A percentile compares a stretch with the other conserved stretches of the same genome.
Conservation (phyloP, 768 basidiomycete genomes). For the Termitomyces sp. region DNA sequence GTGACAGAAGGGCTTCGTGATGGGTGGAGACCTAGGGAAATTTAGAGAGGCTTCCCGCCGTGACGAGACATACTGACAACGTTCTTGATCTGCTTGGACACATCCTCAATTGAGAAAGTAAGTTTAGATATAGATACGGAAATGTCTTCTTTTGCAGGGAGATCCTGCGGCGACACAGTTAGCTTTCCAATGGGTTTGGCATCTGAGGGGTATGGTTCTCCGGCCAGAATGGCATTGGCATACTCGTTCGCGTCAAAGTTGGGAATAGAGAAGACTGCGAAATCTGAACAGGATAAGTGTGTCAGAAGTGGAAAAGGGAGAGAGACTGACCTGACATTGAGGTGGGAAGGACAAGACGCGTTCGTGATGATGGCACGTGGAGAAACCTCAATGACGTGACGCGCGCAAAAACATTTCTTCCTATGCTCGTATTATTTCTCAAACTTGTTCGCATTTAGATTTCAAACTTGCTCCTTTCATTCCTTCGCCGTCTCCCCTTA, state of each 20-base stretch:
- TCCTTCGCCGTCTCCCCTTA: no score
- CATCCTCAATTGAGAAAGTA: constrained; percentile 84
- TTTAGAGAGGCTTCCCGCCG: background rate
- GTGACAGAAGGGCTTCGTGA: constrained; percentile 76
- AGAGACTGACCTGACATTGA: constrained; percentile 9
- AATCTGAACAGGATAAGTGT: constrained; percentile 39
- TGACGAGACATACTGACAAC: constrained; percentile 48
- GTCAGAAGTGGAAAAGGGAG: background rate
- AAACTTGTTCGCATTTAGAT: no score
- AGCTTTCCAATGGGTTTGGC: constrained; percentile 25
- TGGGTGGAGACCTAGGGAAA: constrained; percentile 65
- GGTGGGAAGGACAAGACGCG: constrained; percentile 3
- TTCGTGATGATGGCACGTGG: constrained; percentile 5
- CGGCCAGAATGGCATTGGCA: constrained; percentile 85
- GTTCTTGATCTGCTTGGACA: constrained; percentile 82
- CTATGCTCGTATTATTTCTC: no score
- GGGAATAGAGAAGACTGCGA: constrained; percentile 64
- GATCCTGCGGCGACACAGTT: constrained; percentile 35
- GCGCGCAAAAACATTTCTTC: no score
- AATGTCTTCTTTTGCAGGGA: constrained; percentile 75
- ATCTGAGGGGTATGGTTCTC: constrained; percentile 62
- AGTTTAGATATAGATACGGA: constrained; percentile 86
- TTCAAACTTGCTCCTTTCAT: background rate
- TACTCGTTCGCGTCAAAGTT: constrained; percentile 87
- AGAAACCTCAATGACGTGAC: background rate